Conservation (phyloP, 176 grass and related monocot genomes). For the Panicum miliaceum region DNA sequence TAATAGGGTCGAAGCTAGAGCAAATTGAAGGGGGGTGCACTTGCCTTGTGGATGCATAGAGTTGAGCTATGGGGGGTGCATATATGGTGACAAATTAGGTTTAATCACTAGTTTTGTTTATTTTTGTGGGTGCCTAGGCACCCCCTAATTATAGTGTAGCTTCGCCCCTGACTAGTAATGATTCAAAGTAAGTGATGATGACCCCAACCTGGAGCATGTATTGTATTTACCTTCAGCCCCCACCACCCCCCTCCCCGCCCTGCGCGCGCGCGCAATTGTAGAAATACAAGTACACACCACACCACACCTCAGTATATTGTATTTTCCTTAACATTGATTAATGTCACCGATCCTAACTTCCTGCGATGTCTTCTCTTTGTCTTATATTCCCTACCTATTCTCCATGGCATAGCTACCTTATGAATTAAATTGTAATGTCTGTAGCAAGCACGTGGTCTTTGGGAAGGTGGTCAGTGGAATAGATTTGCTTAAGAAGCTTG, state of each 20-base stretch:
- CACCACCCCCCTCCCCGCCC: too few species aligned
- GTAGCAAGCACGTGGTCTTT: constrained; percentile 83
- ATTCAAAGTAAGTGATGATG: background rate
- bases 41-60: too few species aligned
- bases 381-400: constrained; percentile 4
- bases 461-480: constrained; percentile 62
- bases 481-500: constrained; percentile 67
- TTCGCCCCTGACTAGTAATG: background rate
- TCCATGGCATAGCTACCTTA: constrained; percentile 15
- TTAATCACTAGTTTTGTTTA: too few species aligned
- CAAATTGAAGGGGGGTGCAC: too few species aligned
- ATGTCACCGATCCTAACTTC: background rate
- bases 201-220: background rate
- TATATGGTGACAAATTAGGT: too few species aligned
- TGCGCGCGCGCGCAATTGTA: background rate
- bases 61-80: too few species aligned
- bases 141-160: too few species aligned
- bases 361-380: background rate
- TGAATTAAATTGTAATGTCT: constrained; percentile 44
- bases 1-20: too few species aligned
- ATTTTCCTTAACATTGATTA: background rate
- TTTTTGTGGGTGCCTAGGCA: too few species aligned
- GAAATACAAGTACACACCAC: background rate
- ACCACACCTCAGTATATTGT: background rate
- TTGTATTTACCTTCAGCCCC: background rate